Percentiles rank a stretch among this genome's conserved stretches.
These are phyloP conservation scores for Mycena capillaripes DNA, from an alignment of 768 basidiomycete genomes.

Conservation along the genomic window DNA sequence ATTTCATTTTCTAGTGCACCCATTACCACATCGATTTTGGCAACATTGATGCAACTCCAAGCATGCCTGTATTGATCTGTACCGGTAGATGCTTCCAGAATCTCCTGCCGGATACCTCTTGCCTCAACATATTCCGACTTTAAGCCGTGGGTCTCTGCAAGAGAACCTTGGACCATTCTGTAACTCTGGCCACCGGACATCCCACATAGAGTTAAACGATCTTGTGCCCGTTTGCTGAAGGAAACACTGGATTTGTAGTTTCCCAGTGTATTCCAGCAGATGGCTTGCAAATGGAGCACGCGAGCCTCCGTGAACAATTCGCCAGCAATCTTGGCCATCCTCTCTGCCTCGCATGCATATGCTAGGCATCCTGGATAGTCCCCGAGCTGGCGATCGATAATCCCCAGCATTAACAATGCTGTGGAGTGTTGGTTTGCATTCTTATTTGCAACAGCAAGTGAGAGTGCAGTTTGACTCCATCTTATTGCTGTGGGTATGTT, in stretches of 20 bases:
- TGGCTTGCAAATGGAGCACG: neutral
- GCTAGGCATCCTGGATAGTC: neutral
- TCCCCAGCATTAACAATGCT: neutral
- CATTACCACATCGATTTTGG: neutral
- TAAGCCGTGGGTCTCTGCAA: neutral
- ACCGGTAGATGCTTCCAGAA: neutral
- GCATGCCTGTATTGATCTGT: neutral
- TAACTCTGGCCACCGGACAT: neutral
- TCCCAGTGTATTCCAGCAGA: neutral
- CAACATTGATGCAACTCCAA: neutral
- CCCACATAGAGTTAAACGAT: neutral
- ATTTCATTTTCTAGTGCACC: neutral
- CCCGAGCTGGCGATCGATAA: neutral
- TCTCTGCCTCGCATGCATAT: neutral
- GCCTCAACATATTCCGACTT: neutral
- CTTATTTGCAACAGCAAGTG: too few species aligned
- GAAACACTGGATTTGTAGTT: neutral
- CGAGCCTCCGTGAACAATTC: neutral
- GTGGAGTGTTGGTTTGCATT: neutral
- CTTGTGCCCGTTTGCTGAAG: neutral
- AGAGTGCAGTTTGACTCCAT: too few species aligned
- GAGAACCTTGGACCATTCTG: neutral
- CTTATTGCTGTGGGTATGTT: too few species aligned
- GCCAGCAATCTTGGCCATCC: neutral
- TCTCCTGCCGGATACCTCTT: neutral